These are phyloP conservation scores for Sisymbrium irio DNA, from an alignment of 345 rosid species.

Conservation along the genomic window DNA sequence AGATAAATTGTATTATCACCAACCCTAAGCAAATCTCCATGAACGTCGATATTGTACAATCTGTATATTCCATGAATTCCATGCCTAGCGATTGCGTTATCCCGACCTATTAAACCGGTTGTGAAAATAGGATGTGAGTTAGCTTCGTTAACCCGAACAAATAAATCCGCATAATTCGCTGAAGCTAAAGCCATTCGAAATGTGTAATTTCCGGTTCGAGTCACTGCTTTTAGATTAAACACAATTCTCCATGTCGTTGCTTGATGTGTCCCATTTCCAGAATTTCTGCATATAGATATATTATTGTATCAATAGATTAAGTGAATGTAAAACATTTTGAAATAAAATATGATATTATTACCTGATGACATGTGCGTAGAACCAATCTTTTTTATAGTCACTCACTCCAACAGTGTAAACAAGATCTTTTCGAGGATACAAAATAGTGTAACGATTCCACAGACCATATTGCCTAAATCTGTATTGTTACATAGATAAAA, in stretches of 20 bases:
- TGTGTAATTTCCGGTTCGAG: too few relatives aligned
- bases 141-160: not conserved
- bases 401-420: constrained; percentile 43
- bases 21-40: constrained; percentile 30
- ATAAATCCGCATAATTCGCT: constrained; percentile 22
- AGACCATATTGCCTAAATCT: constrained; percentile 82
- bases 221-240: constrained; percentile 41
- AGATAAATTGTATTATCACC: constrained; percentile 62
- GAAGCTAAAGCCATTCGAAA: constrained; percentile 63
- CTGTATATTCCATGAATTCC: constrained; percentile 40
- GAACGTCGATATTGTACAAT: constrained; percentile 43
- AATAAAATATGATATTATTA: constrained; percentile 2
- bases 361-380: constrained; percentile 80
- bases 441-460: constrained; percentile 61
- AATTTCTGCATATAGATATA: constrained; percentile 32
- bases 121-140: constrained; percentile 9
- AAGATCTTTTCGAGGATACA: constrained; percentile 55
- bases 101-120: constrained; percentile 24
- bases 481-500: not conserved
- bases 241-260: constrained; percentile 71
- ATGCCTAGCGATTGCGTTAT: constrained; percentile 40
- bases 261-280: constrained; percentile 29
- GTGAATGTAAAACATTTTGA: not conserved
- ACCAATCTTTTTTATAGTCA: constrained; percentile 61
- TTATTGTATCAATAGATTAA: not conserved